These are phyloP conservation scores for Termitomyces sp. DNA, from an alignment of 768 basidiomycete species.

Conservation along the genomic window DNA sequence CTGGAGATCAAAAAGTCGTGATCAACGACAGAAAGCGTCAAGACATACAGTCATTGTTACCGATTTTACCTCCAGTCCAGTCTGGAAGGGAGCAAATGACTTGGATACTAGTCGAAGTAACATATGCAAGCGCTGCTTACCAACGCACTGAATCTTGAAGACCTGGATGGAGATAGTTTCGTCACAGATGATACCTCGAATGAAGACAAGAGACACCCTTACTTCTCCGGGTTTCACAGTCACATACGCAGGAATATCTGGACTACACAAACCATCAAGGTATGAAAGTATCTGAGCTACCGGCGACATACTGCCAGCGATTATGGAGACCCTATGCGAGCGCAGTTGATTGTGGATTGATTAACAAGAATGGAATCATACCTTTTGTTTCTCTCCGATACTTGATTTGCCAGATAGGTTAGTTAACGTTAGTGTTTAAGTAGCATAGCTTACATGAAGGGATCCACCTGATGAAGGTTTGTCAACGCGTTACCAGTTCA, in stretches of 20 bases:
- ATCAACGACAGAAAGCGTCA: not conserved
- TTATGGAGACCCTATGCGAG: conserved; percentile 52
- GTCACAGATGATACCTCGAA: not conserved
- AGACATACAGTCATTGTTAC: conserved; percentile 61
- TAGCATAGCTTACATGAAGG: conserved; percentile 48
- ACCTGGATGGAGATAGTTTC: conserved; percentile 27
- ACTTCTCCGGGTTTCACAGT: conserved; percentile 61
- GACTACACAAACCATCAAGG: conserved; percentile 26
- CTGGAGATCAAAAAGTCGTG: not conserved
- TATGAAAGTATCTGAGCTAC: not conserved
- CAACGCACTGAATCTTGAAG: conserved; percentile 67
- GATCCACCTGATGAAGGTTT: conserved; percentile 45
- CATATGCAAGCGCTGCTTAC: conserved; percentile 25
- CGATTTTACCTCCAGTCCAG: conserved; percentile 80
- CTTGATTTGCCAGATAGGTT: conserved; percentile 13
- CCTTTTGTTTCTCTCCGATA: conserved; percentile 55
- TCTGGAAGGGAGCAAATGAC: conserved; percentile 27
- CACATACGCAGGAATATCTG: conserved; percentile 55
- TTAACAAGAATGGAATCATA: not conserved
- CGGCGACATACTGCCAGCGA: conserved; percentile 60
- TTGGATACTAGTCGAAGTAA: not conserved
- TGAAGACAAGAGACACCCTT: not conserved
- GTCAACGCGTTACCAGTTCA: not conserved
- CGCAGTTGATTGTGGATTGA: not conserved
- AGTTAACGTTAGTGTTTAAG: not conserved